Conservation (phyloP, 2,329 filamentous ascomycete species). For the Coniella lustricola region DNA sequence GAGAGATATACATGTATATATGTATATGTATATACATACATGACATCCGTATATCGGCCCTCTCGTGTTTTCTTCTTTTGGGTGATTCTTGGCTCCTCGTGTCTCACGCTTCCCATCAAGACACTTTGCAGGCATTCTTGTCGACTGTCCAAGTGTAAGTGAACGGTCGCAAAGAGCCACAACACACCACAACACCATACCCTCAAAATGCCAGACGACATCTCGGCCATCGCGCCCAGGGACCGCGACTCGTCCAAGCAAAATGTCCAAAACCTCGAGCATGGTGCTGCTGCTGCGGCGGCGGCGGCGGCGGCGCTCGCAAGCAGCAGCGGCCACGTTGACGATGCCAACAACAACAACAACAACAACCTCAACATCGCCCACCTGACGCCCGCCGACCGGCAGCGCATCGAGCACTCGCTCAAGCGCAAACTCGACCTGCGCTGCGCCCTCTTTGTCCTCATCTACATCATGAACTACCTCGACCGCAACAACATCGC, state of each 20-base stretch:
- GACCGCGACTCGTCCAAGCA: constrained; percentile 8
- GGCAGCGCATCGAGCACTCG: constrained; percentile 51
- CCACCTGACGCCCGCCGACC: constrained; percentile 35
- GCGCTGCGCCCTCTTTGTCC: constrained; percentile 59
- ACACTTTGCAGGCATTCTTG: too few relatives aligned
- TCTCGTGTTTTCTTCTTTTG: too few relatives aligned
- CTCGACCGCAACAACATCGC: constrained; percentile 60
- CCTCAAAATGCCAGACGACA: constrained; percentile 15
- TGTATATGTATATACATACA: not conserved
- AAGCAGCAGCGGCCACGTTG: too few relatives aligned
- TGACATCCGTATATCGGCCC: too few relatives aligned
- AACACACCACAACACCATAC: too few relatives aligned
- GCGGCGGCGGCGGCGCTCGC: too few relatives aligned
- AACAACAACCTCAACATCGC: constrained; percentile 2
- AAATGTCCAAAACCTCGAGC: constrained; percentile 6
- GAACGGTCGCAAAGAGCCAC: too few relatives aligned
- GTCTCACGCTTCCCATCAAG: too few relatives aligned
- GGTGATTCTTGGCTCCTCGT: too few relatives aligned
- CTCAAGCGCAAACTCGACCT: constrained; percentile 65
- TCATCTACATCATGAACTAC: constrained; percentile 75
- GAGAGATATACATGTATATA: not conserved
- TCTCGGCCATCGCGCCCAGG: constrained; percentile 6
- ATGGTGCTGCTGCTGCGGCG: too few relatives aligned
- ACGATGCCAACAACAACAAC: not conserved
- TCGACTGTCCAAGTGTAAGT: too few relatives aligned